Conservation (phyloP, 805 yeast genomes). For the Saccharomycopsis fibuligera region DNA sequence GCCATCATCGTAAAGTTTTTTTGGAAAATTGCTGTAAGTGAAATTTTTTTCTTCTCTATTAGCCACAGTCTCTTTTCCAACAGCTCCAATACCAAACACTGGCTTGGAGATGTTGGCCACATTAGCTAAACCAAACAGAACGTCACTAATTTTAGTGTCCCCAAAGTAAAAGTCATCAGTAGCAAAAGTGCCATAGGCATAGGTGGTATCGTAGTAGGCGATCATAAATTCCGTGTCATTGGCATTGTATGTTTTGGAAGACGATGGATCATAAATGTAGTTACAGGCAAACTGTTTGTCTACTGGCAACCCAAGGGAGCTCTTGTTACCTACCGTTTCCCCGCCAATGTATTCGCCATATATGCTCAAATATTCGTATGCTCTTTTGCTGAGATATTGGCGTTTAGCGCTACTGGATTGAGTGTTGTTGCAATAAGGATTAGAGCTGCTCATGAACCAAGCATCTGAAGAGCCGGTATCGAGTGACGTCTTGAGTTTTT, state of each 20-base stretch:
- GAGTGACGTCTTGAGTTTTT: constrained; percentile 48
- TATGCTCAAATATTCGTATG: not conserved
- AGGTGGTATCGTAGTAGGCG: constrained; percentile 42
- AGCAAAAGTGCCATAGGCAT: constrained; percentile 54
- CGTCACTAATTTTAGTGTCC: constrained; percentile 38
- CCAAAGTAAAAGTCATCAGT: constrained; percentile 53
- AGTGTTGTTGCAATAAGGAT: constrained; percentile 32
- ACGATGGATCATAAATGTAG: constrained; percentile 7
- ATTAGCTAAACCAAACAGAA: constrained; percentile 32
- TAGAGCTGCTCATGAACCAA: constrained; percentile 50
- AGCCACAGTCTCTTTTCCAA: constrained; percentile 57
- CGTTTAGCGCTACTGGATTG: not conserved
- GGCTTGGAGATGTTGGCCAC: constrained; percentile 32
- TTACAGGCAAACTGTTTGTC: not conserved
- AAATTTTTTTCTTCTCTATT: constrained; percentile 47
- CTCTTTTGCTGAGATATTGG: not conserved
- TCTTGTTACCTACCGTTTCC: not conserved
- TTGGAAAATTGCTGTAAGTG: constrained; percentile 26
- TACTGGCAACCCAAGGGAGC: not conserved
- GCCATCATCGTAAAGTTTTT: constrained; percentile 33
- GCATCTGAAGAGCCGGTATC: constrained; percentile 77
- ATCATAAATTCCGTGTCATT: constrained; percentile 34
- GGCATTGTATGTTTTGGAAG: constrained; percentile 30
- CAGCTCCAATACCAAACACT: constrained; percentile 67
- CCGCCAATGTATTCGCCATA: not conserved